Evolutionary conservation across 176 grass and related monocot species (phyloP).

Genomic region (Luzula sylvatica): DNA sequence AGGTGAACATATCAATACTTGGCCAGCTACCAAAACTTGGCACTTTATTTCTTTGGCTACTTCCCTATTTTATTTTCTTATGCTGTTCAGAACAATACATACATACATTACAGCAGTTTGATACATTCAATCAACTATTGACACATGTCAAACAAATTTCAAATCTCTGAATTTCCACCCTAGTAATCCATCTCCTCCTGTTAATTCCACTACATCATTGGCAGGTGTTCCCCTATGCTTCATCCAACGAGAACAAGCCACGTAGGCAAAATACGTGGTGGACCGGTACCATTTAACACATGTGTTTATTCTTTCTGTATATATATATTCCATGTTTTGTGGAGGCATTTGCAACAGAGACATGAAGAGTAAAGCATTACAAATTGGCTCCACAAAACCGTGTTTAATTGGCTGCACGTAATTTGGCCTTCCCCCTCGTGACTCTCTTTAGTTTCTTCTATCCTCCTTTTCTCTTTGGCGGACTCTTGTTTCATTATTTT

Average conservation of each 20-base stretch:
- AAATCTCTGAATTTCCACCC: slow-evolving; percentile 9
- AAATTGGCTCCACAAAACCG: background rate
- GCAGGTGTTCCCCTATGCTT: no score
- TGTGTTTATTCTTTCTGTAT: no score
- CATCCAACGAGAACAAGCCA: no score
- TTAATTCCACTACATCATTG: no score
- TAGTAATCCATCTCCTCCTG: no score
- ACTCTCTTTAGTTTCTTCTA: background rate
- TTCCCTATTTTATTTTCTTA: slow-evolving; percentile 24
- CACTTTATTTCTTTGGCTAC: slow-evolving; percentile 28
- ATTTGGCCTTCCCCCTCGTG: slow-evolving; percentile 16
- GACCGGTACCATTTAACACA: no score
- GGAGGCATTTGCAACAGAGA: slow-evolving; percentile 23
- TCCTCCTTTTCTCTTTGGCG: no score
- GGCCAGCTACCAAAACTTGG: slow-evolving; percentile 24
- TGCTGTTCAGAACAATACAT: slow-evolving; percentile 12
- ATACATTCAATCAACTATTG: slow-evolving; percentile 2
- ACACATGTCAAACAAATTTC: slow-evolving; percentile 9
- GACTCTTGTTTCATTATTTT: no score
- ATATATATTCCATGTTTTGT: slow-evolving; percentile 22
- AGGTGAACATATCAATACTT: slow-evolving; percentile 26
- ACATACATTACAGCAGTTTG: slow-evolving; percentile 12
- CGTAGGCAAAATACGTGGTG: no score
- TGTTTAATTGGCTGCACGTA: slow-evolving; percentile 9
- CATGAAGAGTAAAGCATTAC: background rate